Percentiles rank a stretch among this genome's conserved stretches.
These are phyloP conservation scores for Skeletonema costatum DNA, from an alignment of 108 stramenopile genomes.

Conservation along the genomic window DNA sequence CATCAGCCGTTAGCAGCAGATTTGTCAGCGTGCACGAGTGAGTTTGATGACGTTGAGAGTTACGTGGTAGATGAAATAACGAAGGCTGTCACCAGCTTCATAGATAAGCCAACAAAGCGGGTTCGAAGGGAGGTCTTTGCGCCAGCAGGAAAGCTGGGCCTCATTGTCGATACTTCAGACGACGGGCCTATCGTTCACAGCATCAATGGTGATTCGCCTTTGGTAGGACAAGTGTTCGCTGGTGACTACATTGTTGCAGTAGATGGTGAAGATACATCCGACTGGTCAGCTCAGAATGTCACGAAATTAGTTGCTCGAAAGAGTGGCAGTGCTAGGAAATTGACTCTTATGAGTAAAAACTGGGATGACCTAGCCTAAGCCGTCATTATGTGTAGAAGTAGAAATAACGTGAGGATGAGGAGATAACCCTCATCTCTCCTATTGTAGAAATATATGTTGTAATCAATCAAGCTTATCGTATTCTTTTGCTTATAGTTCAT, in stretches of 20 bases:
- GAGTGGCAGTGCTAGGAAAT: background rate
- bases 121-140: constrained; percentile 45
- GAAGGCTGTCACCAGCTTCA: background rate
- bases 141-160: constrained; percentile 81
- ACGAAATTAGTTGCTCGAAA: constrained; percentile 66
- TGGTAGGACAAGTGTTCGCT: constrained; percentile 56
- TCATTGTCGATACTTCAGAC: constrained; percentile 80
- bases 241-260: constrained; percentile 82
- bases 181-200: constrained; percentile 75
- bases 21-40: background rate
- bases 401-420: too few relatives aligned
- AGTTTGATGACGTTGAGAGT: too few relatives aligned
- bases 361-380: background rate
- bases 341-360: background rate
- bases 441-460: too few relatives aligned
- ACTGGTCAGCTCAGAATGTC: constrained; percentile 71
- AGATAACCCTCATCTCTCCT: background rate
- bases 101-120: background rate
- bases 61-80: background rate
- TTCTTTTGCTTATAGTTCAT: too few relatives aligned
- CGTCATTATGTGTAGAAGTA: too few relatives aligned
- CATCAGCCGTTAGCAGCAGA: background rate
- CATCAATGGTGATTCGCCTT: constrained; percentile 55
- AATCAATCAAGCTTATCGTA: too few relatives aligned
- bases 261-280: constrained; percentile 69